phyloP scores from a whole-genome alignment of 306 rosid genomes.

The Begonia fuchsioides region DNA sequence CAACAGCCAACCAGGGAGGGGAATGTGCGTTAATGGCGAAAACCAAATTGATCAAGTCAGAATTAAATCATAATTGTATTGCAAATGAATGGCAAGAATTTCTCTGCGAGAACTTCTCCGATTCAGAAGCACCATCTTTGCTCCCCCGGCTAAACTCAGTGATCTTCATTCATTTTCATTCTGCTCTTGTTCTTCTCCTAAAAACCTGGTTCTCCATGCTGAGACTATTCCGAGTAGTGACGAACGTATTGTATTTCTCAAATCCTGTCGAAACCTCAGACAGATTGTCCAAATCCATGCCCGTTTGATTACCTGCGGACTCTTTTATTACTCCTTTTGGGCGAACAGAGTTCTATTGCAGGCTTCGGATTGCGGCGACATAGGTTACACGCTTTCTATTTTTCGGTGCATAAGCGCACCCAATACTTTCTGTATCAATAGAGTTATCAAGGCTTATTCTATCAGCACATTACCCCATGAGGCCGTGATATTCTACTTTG shows the following conservation, averaged over 20 bases:
- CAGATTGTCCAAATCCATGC: constrained; percentile 53
- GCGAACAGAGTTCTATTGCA: constrained; percentile 44
- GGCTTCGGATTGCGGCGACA: constrained; percentile 27
- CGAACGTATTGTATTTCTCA: constrained; percentile 12
- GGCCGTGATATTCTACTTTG: constrained; percentile 33
- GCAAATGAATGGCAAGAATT: constrained; percentile 50
- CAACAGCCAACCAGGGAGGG: background rate
- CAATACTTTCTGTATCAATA: constrained; percentile 42
- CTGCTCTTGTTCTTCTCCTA: constrained; percentile 4
- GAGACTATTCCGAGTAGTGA: background rate
- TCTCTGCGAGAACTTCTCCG: constrained; percentile 27
- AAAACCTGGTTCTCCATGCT: background rate
- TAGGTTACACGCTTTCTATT: constrained; percentile 24
- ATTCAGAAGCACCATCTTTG: constrained; percentile 15
- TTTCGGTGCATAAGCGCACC: constrained; percentile 22
- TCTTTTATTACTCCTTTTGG: constrained; percentile 31
- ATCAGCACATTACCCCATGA: constrained; percentile 18
- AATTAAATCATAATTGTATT: constrained; percentile 4
- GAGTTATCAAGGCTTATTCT: constrained; percentile 36
- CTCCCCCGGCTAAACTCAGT: constrained; percentile 14
- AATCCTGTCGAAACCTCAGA: constrained; percentile 11
- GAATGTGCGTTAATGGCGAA: constrained; percentile 40
- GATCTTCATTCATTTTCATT: constrained; percentile 6
- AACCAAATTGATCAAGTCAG: constrained; percentile 8
- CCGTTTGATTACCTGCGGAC: constrained; percentile 26